phyloP scores from a whole-genome alignment of 441 rosid species.

The Gossypium schwendimanii region DNA sequence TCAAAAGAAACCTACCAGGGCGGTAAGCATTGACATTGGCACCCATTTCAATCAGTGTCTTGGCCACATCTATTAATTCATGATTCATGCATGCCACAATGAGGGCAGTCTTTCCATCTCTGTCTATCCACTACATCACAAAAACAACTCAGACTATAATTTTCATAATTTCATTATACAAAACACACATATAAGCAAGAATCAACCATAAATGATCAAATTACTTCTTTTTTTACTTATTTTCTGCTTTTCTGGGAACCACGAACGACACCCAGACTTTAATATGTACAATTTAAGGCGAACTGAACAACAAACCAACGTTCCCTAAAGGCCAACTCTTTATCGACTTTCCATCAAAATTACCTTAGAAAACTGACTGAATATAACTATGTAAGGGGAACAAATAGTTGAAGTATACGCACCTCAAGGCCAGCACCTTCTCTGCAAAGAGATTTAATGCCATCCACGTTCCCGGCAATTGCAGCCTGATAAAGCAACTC shows the following conservation, averaged over 20 bases:
- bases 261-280: background rate
- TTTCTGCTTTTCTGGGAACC: background rate
- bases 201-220: background rate
- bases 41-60: slow-evolving; percentile 43
- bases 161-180: background rate
- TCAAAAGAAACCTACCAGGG: slow-evolving; percentile 35
- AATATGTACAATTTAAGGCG: background rate
- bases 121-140: slow-evolving; percentile 45
- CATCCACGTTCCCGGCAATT: slow-evolving; percentile 31
- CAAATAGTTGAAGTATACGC: background rate
- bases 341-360: slow-evolving; percentile 1
- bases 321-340: slow-evolving; percentile 38
- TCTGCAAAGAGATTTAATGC: slow-evolving; percentile 37
- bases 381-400: background rate
- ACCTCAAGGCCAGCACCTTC: slow-evolving; percentile 54
- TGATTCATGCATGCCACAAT: slow-evolving; percentile 49
- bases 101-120: slow-evolving; percentile 49
- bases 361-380: background rate
- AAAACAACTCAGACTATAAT: slow-evolving; percentile 8
- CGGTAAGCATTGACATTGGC: slow-evolving; percentile 63
- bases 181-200: background rate
- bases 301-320: slow-evolving; percentile 12
- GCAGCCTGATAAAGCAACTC: slow-evolving; percentile 38
- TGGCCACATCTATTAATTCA: slow-evolving; percentile 36
- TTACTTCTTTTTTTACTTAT: background rate